A percentile compares a stretch with the other conserved stretches of the same genome.
Evolutionary conservation across 148 eudicot species (phyloP).

Genomic region (Simmondsia chinensis): DNA sequence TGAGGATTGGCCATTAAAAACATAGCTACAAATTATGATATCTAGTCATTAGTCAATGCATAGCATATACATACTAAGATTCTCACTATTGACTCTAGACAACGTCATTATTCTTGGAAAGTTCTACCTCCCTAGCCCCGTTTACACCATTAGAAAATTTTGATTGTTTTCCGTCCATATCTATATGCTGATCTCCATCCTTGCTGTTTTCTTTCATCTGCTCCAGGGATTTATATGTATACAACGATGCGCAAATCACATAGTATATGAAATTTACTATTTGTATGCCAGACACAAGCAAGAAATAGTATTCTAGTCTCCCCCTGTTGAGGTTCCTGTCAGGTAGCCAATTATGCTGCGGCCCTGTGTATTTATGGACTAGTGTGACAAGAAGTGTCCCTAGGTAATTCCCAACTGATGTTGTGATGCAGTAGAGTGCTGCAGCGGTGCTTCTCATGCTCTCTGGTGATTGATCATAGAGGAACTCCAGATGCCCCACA

Average conservation of each 20-base stretch:
- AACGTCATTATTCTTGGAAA: too few relatives aligned
- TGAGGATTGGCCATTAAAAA: too few relatives aligned
- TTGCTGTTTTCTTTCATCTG: conserved; percentile 13
- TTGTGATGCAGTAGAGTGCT: conserved; percentile 36
- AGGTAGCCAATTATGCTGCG: conserved; percentile 32
- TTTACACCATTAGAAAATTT: too few relatives aligned
- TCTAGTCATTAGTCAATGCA: too few relatives aligned
- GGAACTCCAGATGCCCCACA: conserved; percentile 44
- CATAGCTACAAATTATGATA: too few relatives aligned
- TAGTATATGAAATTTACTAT: conserved; percentile 30
- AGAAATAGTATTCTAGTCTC: conserved; percentile 27
- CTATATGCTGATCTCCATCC: background rate
- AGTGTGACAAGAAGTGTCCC: conserved; percentile 42
- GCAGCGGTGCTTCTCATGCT: conserved; percentile 49
- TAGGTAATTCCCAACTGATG: conserved; percentile 31
- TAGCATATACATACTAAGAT: too few relatives aligned
- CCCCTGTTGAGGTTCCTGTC: conserved; percentile 37
- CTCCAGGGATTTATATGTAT: conserved; percentile 33
- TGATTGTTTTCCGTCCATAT: background rate
- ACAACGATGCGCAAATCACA: conserved; percentile 22
- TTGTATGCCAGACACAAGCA: conserved; percentile 31
- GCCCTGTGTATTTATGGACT: conserved; percentile 34
- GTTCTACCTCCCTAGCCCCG: too few relatives aligned
- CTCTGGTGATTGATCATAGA: conserved; percentile 52
- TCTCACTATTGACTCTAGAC: too few relatives aligned